Evolutionary conservation across 257 asterid genomes (phyloP).

Genomic region (Perilla frutescens): DNA sequence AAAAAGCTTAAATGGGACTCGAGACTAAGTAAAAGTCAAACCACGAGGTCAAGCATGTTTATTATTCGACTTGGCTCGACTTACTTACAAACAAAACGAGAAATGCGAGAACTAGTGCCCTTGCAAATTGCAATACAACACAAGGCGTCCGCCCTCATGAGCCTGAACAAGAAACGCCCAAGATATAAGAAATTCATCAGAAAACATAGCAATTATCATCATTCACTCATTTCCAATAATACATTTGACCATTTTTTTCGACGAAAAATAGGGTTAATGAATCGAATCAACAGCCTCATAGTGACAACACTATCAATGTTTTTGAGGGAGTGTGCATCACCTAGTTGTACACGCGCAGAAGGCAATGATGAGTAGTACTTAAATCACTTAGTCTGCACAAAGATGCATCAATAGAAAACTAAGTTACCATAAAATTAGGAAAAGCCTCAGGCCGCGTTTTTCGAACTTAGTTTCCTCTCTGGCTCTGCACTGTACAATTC

Average conservation of each 20-base stretch:
- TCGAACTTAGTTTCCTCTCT: slow-evolving; percentile 43
- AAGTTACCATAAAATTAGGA: slow-evolving; percentile 38
- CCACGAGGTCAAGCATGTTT: not conserved
- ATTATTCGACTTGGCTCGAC: not conserved
- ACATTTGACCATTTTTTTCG: not conserved
- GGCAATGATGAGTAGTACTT: slow-evolving; percentile 18
- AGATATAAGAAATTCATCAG: not conserved
- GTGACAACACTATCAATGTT: slow-evolving; percentile 17
- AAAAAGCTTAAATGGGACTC: not conserved
- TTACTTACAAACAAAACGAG: not conserved
- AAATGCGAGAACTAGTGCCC: not conserved
- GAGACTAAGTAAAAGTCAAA: not conserved
- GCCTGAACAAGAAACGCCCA: slow-evolving; percentile 8
- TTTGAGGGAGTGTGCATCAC: not conserved
- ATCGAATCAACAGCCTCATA: slow-evolving; percentile 16
- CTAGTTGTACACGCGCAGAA: not conserved
- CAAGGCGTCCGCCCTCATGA: slow-evolving; percentile 9
- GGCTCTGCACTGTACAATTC: slow-evolving; percentile 61
- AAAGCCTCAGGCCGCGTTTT: slow-evolving; percentile 30
- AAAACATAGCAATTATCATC: not conserved
- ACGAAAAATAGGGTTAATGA: not conserved
- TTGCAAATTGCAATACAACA: not conserved
- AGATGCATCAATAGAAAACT: slow-evolving; percentile 28
- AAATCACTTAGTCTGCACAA: slow-evolving; percentile 31
- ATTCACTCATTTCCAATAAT: slow-evolving; percentile 15